These are phyloP conservation scores for Colletotrichum shisoi DNA, from an alignment of 2,329 filamentous ascomycete genomes.

Conservation along the genomic window DNA sequence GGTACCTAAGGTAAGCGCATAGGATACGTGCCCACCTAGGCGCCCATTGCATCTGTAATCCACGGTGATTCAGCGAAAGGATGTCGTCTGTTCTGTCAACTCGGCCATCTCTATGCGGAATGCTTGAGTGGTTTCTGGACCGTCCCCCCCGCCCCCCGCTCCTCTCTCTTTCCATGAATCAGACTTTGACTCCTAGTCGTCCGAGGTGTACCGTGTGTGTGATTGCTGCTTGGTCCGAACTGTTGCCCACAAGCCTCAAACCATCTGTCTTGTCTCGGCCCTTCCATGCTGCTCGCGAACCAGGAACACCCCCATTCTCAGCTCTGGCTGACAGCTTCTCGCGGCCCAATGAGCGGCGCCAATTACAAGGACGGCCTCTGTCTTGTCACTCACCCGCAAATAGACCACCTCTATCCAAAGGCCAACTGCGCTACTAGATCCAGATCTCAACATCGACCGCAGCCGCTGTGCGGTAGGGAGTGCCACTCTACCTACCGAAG, in stretches of 20 bases:
- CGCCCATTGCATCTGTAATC: neutral
- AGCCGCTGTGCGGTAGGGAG: conserved; percentile 6
- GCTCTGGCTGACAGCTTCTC: conserved; percentile 17
- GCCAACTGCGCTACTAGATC: conserved; percentile 12
- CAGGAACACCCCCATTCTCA: conserved; percentile 11
- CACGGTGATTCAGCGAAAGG: neutral
- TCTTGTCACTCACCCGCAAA: conserved; percentile 27
- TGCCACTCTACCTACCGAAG: conserved; percentile 14
- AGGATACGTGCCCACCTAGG: too few species aligned
- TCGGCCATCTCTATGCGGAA: neutral
- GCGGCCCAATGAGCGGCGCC: conserved; percentile 29
- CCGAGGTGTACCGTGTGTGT: neutral
- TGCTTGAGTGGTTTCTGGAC: neutral
- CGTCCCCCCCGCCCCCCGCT: neutral
- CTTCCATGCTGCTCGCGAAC: conserved; percentile 4
- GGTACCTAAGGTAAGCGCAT: too few species aligned
- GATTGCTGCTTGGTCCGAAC: conserved; percentile 20
- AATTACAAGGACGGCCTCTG: conserved; percentile 20
- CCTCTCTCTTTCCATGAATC: too few species aligned
- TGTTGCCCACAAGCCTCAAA: conserved; percentile 13
- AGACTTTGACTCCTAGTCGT: neutral
- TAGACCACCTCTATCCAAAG: conserved; percentile 31
- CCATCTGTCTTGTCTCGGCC: neutral
- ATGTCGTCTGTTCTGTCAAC: conserved; percentile 18
- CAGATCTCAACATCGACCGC: conserved; percentile 24